These are phyloP conservation scores for Ophiognomonia clavigignenti-juglandacearum DNA, from an alignment of 2,329 filamentous ascomycete genomes.

Conservation along the genomic window DNA sequence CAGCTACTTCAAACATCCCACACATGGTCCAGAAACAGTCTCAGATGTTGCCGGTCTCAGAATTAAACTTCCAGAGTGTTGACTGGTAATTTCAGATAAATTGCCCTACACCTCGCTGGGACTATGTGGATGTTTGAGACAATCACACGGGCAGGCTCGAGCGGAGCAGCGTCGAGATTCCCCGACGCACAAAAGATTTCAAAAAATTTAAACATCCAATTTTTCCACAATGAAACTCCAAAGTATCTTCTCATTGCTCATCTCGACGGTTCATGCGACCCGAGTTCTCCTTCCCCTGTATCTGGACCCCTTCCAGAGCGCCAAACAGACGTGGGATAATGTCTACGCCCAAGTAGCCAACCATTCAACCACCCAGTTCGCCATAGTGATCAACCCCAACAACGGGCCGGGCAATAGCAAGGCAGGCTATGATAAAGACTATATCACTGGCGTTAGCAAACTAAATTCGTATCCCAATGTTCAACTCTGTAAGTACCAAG, in stretches of 20 bases:
- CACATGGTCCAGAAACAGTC: too few species aligned
- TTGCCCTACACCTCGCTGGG: too few species aligned
- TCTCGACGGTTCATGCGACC: not conserved
- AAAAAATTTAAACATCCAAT: not conserved
- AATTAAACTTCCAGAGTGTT: too few species aligned
- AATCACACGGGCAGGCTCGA: too few species aligned
- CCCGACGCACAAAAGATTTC: too few species aligned
- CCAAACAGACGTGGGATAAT: not conserved
- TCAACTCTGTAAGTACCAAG: too few species aligned
- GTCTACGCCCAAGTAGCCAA: constrained; percentile 3
- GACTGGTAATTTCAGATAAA: too few species aligned
- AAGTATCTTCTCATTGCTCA: not conserved
- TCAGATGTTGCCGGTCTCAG: too few species aligned
- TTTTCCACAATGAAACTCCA: not conserved
- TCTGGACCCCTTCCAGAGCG: not conserved
- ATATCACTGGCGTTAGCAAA: not conserved
- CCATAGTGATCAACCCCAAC: constrained; percentile 12
- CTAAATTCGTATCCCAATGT: constrained; percentile 6
- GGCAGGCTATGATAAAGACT: constrained; percentile 8
- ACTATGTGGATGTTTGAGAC: too few species aligned
- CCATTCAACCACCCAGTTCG: constrained; percentile 5
- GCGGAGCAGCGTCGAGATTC: too few species aligned
- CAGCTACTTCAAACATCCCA: too few species aligned
- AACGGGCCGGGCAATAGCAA: constrained; percentile 6
- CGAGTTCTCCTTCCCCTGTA: constrained; percentile 6